Conservation (phyloP, 352 stramenopile genomes). For the Phytopythium sindhum region DNA sequence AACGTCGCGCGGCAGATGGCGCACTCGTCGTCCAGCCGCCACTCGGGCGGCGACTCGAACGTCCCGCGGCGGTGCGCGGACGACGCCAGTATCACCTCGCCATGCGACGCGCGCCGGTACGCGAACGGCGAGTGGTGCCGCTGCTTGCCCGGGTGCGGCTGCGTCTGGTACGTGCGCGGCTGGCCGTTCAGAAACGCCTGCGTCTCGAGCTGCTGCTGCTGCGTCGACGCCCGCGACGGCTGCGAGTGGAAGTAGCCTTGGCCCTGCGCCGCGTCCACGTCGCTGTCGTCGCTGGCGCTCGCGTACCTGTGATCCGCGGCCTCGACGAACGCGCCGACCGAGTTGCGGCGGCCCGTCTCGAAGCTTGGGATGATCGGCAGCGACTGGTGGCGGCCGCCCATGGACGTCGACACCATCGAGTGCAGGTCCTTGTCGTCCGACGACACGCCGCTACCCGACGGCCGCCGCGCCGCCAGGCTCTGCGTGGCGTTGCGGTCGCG, state of each 20-base stretch:
- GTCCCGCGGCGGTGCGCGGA: slow-evolving; percentile 10
- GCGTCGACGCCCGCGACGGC: not conserved
- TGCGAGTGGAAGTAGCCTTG: not conserved
- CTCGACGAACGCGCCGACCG: slow-evolving; percentile 1
- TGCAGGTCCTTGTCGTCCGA: slow-evolving; percentile 20
- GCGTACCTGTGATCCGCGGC: not conserved
- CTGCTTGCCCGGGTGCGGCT: slow-evolving; percentile 3
- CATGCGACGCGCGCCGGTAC: slow-evolving; percentile 6
- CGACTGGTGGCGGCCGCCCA: slow-evolving; percentile 42
- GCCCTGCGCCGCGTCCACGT: not conserved
- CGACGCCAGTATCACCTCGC: not conserved
- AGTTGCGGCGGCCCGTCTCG: slow-evolving; percentile 14
- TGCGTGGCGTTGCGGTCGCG: not conserved
- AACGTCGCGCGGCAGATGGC: slow-evolving; percentile 73
- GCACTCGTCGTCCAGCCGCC: slow-evolving; percentile 76
- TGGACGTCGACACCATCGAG: slow-evolving; percentile 19
- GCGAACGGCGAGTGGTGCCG: slow-evolving; percentile 10
- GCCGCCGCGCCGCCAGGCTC: slow-evolving; percentile 2
- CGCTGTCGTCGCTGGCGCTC: slow-evolving; percentile 9
- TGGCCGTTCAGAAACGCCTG: not conserved
- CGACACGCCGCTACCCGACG: slow-evolving; percentile 9
- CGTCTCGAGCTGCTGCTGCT: not conserved
- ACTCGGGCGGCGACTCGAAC: slow-evolving; percentile 62
- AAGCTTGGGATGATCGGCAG: slow-evolving; percentile 55
- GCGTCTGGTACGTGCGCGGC: slow-evolving; percentile 6